Conservation (phyloP, 1,284 basidiomycete genomes). For the Fomitopsis schrenkii region DNA sequence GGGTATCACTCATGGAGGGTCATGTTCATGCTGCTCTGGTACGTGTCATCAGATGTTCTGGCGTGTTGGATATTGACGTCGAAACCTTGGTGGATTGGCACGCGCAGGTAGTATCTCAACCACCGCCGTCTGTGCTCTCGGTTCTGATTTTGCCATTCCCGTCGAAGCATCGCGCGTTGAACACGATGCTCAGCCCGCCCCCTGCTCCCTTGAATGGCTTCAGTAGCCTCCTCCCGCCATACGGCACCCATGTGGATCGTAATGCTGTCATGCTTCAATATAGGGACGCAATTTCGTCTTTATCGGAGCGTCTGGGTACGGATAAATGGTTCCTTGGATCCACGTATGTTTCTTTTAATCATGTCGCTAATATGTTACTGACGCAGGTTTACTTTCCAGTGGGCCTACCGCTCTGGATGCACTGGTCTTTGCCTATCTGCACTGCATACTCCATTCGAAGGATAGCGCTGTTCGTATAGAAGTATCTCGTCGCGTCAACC, state of each 20-base stretch:
- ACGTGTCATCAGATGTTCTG: slow-evolving; percentile 22
- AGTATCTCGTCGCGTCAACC: slow-evolving; percentile 65
- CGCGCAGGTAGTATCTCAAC: slow-evolving; percentile 44
- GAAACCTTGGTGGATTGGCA: background rate
- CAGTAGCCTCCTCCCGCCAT: slow-evolving; percentile 54
- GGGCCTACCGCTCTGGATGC: slow-evolving; percentile 74
- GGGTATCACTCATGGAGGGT: slow-evolving; percentile 73
- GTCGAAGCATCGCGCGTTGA: slow-evolving; percentile 25
- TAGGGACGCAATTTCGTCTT: slow-evolving; percentile 63
- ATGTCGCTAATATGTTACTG: slow-evolving; percentile 4
- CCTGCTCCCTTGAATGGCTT: slow-evolving; percentile 68
- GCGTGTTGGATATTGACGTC: background rate
- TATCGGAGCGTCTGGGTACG: slow-evolving; percentile 67
- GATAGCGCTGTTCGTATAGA: slow-evolving; percentile 53
- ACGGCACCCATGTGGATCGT: slow-evolving; percentile 50
- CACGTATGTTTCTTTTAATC: slow-evolving; percentile 39
- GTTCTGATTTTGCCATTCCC: slow-evolving; percentile 32
- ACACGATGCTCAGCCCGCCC: slow-evolving; percentile 52
- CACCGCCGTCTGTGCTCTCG: slow-evolving; percentile 35
- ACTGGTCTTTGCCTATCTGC: slow-evolving; percentile 73
- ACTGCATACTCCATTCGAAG: slow-evolving; percentile 52
- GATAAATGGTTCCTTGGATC: slow-evolving; percentile 79
- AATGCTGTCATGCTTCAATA: slow-evolving; percentile 52
- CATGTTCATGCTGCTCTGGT: slow-evolving; percentile 72
- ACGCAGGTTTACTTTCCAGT: slow-evolving; percentile 30